A percentile compares a stretch with the other conserved stretches of the same genome.
Evolutionary conservation across 495 filamentous ascomycete genomes (phyloP).

Genomic region (Hypomontagnella monticulosa): DNA sequence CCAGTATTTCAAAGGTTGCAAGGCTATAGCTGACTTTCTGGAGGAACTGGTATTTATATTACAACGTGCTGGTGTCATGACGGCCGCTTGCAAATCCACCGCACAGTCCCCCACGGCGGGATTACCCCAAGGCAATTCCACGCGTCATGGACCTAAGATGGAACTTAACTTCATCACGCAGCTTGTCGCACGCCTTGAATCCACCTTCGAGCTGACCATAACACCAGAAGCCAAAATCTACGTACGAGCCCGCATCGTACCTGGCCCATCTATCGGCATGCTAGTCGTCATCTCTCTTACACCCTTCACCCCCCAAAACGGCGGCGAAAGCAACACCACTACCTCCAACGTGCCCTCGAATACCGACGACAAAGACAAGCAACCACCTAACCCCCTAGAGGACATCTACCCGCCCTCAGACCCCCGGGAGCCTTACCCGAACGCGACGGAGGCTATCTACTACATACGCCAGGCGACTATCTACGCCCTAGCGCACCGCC

Average conservation of each 20-base stretch:
- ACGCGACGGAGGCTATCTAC: conserved; percentile 37
- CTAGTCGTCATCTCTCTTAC: conserved; percentile 47
- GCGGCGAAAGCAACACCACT: not conserved
- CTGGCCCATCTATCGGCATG: conserved; percentile 42
- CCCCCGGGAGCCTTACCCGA: conserved; percentile 38
- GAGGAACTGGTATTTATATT: conserved; percentile 37
- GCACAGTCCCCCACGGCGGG: conserved; percentile 20
- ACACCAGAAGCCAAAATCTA: conserved; percentile 48
- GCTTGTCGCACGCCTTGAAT: conserved; percentile 38
- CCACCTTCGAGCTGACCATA: conserved; percentile 51
- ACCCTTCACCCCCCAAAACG: conserved; percentile 18
- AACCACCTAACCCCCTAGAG: conserved; percentile 30
- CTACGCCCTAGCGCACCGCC: conserved; percentile 29
- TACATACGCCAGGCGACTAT: conserved; percentile 41
- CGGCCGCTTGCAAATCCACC: conserved; percentile 33
- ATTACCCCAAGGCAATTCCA: conserved; percentile 10
- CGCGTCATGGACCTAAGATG: conserved; percentile 36
- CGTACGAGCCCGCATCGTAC: conserved; percentile 42
- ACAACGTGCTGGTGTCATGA: conserved; percentile 40
- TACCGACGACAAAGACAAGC: conserved; percentile 15
- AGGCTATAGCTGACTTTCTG: conserved; percentile 30
- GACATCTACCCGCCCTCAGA: conserved; percentile 40
- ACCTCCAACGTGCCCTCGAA: not conserved
- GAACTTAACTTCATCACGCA: conserved; percentile 43
- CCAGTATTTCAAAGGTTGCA: conserved; percentile 36